Conservation (phyloP, 441 rosid genomes). For the Eugenia klotzschiana region DNA sequence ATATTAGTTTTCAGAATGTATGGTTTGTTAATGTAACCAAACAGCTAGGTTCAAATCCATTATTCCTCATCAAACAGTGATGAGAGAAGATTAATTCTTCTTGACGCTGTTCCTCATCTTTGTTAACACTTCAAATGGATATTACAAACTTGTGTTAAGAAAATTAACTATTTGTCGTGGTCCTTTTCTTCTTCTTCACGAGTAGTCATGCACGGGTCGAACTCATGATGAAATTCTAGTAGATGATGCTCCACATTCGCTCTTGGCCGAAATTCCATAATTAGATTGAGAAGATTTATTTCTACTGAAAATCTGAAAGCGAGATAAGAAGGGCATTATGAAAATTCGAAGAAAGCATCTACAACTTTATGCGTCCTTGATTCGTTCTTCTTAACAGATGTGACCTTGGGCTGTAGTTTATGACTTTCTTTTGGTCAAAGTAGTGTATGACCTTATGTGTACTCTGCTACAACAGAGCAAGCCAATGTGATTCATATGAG, state of each 20-base stretch:
- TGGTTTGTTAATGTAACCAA: background rate
- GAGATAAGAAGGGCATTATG: background rate
- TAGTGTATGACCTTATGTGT: background rate
- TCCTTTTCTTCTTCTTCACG: background rate
- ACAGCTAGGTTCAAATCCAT: background rate
- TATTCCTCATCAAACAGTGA: background rate
- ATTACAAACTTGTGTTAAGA: background rate
- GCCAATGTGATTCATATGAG: background rate
- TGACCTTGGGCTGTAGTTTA: background rate
- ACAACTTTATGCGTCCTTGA: too few relatives aligned
- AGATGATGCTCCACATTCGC: background rate
- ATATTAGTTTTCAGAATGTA: background rate
- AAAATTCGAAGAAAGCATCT: too few relatives aligned
- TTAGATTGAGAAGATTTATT: background rate
- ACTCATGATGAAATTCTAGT: background rate
- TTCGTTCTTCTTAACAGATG: too few relatives aligned
- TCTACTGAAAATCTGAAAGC: background rate
- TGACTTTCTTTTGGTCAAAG: too few relatives aligned
- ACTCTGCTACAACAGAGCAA: background rate
- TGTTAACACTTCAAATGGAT: background rate
- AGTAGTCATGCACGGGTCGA: background rate
- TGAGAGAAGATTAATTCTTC: background rate
- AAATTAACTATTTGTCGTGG: background rate
- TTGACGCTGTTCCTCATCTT: background rate
- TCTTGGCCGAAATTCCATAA: background rate